Evolutionary conservation across 306 rosid species (phyloP).

Genomic region (Chamaecrista fasciculata): DNA sequence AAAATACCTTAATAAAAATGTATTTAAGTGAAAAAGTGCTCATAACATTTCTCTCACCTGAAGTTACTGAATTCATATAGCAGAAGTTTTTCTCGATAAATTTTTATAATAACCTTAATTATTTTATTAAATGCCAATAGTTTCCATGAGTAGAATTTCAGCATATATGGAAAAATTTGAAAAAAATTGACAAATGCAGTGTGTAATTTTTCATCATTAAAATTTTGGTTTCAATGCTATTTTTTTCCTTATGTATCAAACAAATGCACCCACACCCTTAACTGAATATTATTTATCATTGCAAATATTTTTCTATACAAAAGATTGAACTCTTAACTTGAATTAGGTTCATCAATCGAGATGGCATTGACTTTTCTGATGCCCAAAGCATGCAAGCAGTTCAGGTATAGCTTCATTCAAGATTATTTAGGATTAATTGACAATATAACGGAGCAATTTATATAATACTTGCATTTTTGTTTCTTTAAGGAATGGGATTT

Average conservation of each 20-base stretch:
- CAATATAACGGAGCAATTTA: conserved; percentile 24
- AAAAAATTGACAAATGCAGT: not conserved
- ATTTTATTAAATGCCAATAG: not conserved
- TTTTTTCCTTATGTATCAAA: not conserved
- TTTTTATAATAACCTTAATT: not conserved
- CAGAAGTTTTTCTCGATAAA: not conserved
- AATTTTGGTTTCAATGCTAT: not conserved
- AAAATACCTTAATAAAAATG: not conserved
- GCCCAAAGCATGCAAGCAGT: conserved; percentile 93
- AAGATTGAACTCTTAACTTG: conserved; percentile 28
- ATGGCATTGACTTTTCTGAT: conserved; percentile 98
- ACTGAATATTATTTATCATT: conserved; percentile 3
- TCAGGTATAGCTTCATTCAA: conserved; percentile 59
- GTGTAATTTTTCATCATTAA: not conserved
- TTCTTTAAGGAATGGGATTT: conserved; percentile 89
- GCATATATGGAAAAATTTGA: too few relatives aligned
- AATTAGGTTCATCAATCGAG: conserved; percentile 84
- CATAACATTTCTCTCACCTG: not conserved
- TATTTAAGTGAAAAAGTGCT: not conserved
- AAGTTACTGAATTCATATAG: not conserved
- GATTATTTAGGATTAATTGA: conserved; percentile 31
- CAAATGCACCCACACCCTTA: not conserved
- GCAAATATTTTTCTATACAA: conserved; percentile 9
- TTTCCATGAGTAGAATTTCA: not conserved
- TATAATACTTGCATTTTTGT: conserved; percentile 26